Evolutionary conservation across 176 grass and related monocot genomes (phyloP).

Genomic region (Oryza meridionalis): DNA sequence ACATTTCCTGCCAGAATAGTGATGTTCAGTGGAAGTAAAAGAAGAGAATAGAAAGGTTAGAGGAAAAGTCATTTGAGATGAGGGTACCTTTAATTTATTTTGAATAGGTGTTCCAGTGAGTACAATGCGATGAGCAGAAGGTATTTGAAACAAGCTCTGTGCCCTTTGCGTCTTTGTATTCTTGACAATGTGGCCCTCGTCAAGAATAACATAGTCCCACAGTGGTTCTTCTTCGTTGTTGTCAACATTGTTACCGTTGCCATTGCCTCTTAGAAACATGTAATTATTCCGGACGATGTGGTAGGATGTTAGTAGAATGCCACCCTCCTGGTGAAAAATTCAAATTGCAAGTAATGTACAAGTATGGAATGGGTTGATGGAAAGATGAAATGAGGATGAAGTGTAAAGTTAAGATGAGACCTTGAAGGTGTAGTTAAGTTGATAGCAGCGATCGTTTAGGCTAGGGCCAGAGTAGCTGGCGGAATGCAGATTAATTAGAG

Average conservation of each 20-base stretch:
- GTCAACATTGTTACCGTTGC: constrained; percentile 32
- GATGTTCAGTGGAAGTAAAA: not conserved
- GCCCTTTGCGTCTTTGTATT: constrained; percentile 61
- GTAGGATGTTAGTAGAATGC: constrained; percentile 67
- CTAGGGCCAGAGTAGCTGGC: constrained; percentile 59
- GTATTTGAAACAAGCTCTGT: constrained; percentile 68
- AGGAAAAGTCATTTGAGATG: not conserved
- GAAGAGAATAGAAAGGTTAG: not conserved
- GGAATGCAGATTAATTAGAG: not conserved
- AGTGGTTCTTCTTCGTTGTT: constrained; percentile 43
- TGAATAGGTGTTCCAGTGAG: constrained; percentile 70
- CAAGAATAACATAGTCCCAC: constrained; percentile 71
- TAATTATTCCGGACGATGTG: constrained; percentile 69
- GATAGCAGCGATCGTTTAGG: constrained; percentile 45
- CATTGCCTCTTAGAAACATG: constrained; percentile 54
- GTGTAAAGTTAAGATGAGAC: constrained; percentile 38
- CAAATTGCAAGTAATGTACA: not conserved
- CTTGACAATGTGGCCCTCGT: constrained; percentile 73
- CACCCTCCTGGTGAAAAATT: constrained; percentile 54
- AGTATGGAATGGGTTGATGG: not conserved
- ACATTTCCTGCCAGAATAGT: constrained; percentile 56
- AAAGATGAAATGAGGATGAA: not conserved
- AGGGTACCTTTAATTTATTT: constrained; percentile 64
- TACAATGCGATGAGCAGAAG: constrained; percentile 57
- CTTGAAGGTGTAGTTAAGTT: constrained; percentile 55